These are phyloP conservation scores for Aspergillus incahuasiensis DNA, from an alignment of 495 filamentous ascomycete species.

Conservation along the genomic window DNA sequence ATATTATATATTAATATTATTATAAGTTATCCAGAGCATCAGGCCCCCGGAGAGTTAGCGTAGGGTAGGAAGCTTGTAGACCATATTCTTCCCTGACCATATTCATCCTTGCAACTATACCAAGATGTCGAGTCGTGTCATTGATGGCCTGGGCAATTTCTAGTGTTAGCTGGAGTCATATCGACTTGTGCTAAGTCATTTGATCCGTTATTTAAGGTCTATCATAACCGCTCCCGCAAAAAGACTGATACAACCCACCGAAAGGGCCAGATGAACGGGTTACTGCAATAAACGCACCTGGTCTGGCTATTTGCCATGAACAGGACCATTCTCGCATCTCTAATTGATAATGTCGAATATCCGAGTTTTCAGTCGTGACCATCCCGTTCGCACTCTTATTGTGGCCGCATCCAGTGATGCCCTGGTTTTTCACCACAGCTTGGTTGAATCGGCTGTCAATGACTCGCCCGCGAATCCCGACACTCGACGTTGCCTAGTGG, in stretches of 20 bases:
- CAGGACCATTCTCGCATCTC: neutral
- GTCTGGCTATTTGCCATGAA: neutral
- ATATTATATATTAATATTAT: no score
- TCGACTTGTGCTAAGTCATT: no score
- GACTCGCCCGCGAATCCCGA: conserved; percentile 32
- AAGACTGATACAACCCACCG: neutral
- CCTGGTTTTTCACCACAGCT: conserved; percentile 74
- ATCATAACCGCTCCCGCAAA: no score
- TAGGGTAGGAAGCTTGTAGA: no score
- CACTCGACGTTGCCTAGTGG: conserved; percentile 73
- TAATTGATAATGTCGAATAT: conserved; percentile 35
- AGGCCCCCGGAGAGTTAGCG: no score
- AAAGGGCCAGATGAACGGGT: neutral
- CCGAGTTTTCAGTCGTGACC: conserved; percentile 50
- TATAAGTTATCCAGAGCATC: no score
- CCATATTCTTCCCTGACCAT: no score
- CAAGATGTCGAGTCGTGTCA: neutral
- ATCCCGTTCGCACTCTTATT: conserved; percentile 80
- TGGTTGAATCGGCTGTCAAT: conserved; percentile 43
- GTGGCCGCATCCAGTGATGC: conserved; percentile 72
- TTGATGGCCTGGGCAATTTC: neutral
- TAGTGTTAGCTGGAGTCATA: neutral
- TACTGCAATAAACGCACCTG: neutral
- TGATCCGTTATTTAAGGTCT: no score
- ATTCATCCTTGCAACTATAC: no score